These are phyloP conservation scores for Prillingera fragicola DNA, from an alignment of 1,284 basidiomycete genomes.

Conservation along the genomic window DNA sequence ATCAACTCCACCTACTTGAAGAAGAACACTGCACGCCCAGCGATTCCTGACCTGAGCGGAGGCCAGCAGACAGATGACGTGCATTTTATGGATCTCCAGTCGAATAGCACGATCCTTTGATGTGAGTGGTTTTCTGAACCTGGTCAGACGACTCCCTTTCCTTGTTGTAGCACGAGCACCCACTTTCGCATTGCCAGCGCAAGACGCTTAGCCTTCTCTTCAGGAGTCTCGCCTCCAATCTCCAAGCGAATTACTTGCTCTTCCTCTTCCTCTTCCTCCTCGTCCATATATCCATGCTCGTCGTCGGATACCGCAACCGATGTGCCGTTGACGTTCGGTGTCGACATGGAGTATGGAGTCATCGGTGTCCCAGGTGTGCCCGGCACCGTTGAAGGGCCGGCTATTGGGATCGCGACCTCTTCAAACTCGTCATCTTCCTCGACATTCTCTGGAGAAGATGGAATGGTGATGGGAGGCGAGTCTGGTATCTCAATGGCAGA, in stretches of 20 bases:
- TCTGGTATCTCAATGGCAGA: conserved; percentile 9
- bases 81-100: conserved; percentile 77
- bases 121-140: conserved; percentile 46
- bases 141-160: too few species aligned
- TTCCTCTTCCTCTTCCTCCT: conserved; percentile 20
- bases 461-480: conserved; percentile 11
- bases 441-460: conserved; percentile 13
- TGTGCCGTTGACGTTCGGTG: conserved; percentile 14
- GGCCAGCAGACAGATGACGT: conserved; percentile 71
- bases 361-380: conserved; percentile 17
- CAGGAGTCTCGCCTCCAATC: conserved; percentile 40
- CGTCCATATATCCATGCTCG: conserved; percentile 17
- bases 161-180: conserved; percentile 13
- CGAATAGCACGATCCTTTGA: conserved; percentile 62
- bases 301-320: conserved; percentile 20
- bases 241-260: conserved; percentile 37
- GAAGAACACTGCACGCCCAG: conserved; percentile 74
- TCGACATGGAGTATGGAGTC: not conserved
- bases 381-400: conserved; percentile 17
- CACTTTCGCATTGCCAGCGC: conserved; percentile 40
- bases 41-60: conserved; percentile 72
- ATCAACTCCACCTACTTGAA: conserved; percentile 58
- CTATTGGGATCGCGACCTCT: conserved; percentile 38
- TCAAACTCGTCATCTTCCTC: conserved; percentile 44
- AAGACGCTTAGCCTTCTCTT: conserved; percentile 38